Evolutionary conservation across 176 grass and related monocot genomes (phyloP), one percentile per base, ranked within the genome.

Genomic region (Aegilops umbellulata): DNA sequence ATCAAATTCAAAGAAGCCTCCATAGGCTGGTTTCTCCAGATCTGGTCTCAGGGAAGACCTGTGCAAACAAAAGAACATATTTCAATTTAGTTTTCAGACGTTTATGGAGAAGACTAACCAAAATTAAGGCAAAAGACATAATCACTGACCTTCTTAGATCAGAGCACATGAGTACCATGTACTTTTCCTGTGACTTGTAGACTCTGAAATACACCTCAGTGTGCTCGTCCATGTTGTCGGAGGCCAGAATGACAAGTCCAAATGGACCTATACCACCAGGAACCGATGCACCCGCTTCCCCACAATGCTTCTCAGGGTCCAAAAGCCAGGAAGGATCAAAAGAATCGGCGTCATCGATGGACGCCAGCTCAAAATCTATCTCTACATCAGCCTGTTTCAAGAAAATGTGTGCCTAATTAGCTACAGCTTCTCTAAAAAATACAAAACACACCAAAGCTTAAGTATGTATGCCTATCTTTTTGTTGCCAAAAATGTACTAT

Each of bases 1-100:
- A 58, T 58, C 53, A 58, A 58, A 0, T 58, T 22, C 53, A 22
- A 94, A 85, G 87, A 97, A 97, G 67, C 87, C 89, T 78, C 95
- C 90, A 32, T 94, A 94, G 35, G 80, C 82, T 71, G 92, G 92
- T 23, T 78, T 94, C 79, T 90, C 85, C 49, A 97, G 32, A 60
- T 77, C 90, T 77, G 82, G 38, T 65, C 92, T 90, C 80, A 93
- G 65, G 6, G 95, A 97, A 3, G 95, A 93, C 30, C 95, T 97
- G 88, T 31, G 78, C 38, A 76, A 15, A 24, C 0, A 22, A 60
- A 32, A 10, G 0, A 46, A 8, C 1, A 9, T 22, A 58, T 58
- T 22, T 58, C 53, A 58, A 1, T 58, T 58, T 22, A 22, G 53
- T 58, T 58, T 22, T 9, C 53, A 58, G 53, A 22, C 19, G 53